Base-by-base conservation (phyloP, 73 alveolate genomes). In the Tetrahymena elliotti region DNA sequence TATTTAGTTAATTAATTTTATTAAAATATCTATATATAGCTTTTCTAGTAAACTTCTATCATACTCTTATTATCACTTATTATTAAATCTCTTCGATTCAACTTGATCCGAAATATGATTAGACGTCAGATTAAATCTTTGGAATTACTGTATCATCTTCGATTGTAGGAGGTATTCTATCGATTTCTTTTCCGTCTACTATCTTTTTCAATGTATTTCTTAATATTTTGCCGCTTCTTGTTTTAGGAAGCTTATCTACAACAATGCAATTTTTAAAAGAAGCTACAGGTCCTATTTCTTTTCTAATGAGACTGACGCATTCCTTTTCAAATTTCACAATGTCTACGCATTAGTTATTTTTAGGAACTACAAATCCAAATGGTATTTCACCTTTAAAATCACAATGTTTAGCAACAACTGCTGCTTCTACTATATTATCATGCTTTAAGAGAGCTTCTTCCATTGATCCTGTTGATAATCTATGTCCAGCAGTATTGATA, bases 311-410 rank as follows among this genome's bases (percentile, higher is more conserved):
- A 35, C 94, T 93, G 33, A 96, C 93, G 33, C 97, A 95, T 84
- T 98, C 99, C 92, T 97, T 93, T 92, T 93, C 97, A 54, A 97
- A 83, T 2, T 83, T 94, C 83, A 52, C 68, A 16, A 93, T n/a
- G 22, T 93, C 96, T 93, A 93, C 93, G 33, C 94, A 38, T 82
- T 52, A 52, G 52, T 97, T 98, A 38, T 96, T 94, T 96, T 98
- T 99, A 34, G 97, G 95, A 31, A 99, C 99, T 27, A 98, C 97
- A 93, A 99, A 96, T 18, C 99, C 99, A 88, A 99, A 96, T 53
- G 99, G 99, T 52, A 97, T 95, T 97, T 99, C 99, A 1, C 99
- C 99, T 97, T 98, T 98, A 24, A 99, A 83, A 84, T 97, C 99
- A 95, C 98, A 99, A 27, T 96, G 93, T 38, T 97, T 97, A n/a